Conservation (phyloP, 352 stramenopile genomes). For the Phytophthora palmivora region DNA sequence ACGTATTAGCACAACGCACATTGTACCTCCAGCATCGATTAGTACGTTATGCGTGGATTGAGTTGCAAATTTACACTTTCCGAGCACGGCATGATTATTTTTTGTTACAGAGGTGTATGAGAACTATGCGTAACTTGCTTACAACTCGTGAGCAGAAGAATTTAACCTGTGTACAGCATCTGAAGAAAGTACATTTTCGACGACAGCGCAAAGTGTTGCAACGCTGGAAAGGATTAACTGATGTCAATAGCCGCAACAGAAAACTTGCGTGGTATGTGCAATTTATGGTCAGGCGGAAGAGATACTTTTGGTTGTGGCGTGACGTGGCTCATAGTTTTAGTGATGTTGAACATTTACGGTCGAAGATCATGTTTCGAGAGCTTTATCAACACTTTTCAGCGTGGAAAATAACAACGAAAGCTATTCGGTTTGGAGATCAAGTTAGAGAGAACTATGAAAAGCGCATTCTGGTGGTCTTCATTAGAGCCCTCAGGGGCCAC, state of each 20-base stretch:
- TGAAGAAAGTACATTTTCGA: constrained; percentile 2
- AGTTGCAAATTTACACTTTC: constrained; percentile 30
- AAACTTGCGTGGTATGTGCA: constrained; percentile 23
- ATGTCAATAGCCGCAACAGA: constrained; percentile 11
- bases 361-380: constrained; percentile 13
- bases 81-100: constrained; percentile 17
- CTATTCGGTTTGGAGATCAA: constrained; percentile 18
- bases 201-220: constrained; percentile 21
- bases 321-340: constrained; percentile 24
- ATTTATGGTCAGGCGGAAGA: constrained; percentile 29
- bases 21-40: neutral
- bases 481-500: constrained; percentile 25
- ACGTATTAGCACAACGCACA: constrained; percentile 2
- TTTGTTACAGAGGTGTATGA: constrained; percentile 15
- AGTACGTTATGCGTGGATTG: constrained; percentile 21
- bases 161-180: constrained; percentile 4
- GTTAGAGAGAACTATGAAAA: constrained; percentile 9
- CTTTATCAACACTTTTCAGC: constrained; percentile 32
- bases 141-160: constrained; percentile 13
- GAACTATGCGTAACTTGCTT: constrained; percentile 9
- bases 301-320: constrained; percentile 40
- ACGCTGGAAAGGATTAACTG: constrained; percentile 28
- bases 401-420: constrained; percentile 30
- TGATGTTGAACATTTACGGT: constrained; percentile 15
- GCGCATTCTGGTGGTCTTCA: constrained; percentile 10